Evolutionary conservation across 805 yeast genomes (phyloP).

Genomic region (Lachancea waltii): DNA sequence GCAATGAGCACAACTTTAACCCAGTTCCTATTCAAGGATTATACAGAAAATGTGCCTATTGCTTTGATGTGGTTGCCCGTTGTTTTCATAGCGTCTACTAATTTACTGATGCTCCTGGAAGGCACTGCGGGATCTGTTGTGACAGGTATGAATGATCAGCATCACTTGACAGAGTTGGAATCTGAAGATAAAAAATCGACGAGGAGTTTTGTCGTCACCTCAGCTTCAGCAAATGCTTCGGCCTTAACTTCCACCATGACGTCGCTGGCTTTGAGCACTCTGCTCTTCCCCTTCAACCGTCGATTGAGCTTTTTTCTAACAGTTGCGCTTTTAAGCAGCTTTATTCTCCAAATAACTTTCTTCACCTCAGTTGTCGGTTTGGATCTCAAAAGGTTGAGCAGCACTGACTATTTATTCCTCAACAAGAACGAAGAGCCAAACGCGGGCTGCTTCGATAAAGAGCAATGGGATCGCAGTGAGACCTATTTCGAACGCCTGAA

Average conservation of each 20-base stretch:
- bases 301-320: slow-evolving; percentile 42
- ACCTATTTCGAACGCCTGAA: neutral
- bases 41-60: slow-evolving; percentile 14
- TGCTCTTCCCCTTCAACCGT: slow-evolving; percentile 31
- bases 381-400: slow-evolving; percentile 58
- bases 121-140: slow-evolving; percentile 4
- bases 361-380: slow-evolving; percentile 59
- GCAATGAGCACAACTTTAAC: slow-evolving; percentile 15
- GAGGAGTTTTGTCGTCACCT: slow-evolving; percentile 39
- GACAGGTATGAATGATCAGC: neutral
- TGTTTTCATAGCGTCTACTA: slow-evolving; percentile 2
- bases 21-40: slow-evolving; percentile 13
- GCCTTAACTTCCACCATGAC: slow-evolving; percentile 28
- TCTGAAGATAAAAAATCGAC: slow-evolving; percentile 22
- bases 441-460: slow-evolving; percentile 6
- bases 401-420: slow-evolving; percentile 42
- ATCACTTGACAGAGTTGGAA: neutral
- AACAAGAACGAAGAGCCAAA: neutral
- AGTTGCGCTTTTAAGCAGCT: slow-evolving; percentile 50
- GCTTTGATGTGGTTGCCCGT: slow-evolving; percentile 14
- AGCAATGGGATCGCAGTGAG: neutral
- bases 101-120: neutral
- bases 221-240: slow-evolving; percentile 35
- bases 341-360: slow-evolving; percentile 54
- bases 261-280: slow-evolving; percentile 26